Evolutionary conservation across 352 stramenopile species (phyloP).

Genomic region (Phytophthora fragariae): DNA sequence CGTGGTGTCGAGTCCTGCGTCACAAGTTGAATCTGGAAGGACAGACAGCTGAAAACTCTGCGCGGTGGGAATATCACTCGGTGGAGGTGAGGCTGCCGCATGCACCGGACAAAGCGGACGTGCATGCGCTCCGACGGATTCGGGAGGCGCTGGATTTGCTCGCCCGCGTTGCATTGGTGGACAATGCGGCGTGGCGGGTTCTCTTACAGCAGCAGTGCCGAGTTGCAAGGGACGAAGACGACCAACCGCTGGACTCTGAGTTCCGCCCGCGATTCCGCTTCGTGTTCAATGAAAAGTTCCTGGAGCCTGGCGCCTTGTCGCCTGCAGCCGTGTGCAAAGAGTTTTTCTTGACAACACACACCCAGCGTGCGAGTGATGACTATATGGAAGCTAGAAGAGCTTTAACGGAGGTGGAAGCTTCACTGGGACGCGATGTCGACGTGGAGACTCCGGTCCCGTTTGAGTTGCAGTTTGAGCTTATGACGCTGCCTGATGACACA

Average conservation of each 20-base stretch:
- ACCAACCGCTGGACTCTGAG: constrained; percentile 37
- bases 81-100: constrained; percentile 38
- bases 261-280: constrained; percentile 41
- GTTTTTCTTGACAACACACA: constrained; percentile 17
- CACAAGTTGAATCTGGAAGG: constrained; percentile 38
- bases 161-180: constrained; percentile 33
- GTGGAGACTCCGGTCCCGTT: constrained; percentile 9
- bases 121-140: constrained; percentile 22
- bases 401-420: constrained; percentile 14
- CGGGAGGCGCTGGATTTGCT: constrained; percentile 51
- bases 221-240: constrained; percentile 41
- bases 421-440: not conserved
- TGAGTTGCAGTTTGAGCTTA: constrained; percentile 36
- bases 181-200: constrained; percentile 42
- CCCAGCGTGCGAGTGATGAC: constrained; percentile 14
- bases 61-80: constrained; percentile 44
- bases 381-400: constrained; percentile 29
- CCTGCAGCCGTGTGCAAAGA: constrained; percentile 31
- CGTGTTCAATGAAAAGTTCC: constrained; percentile 42
- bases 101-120: constrained; percentile 11
- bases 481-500: constrained; percentile 25
- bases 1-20: constrained; percentile 33
- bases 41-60: constrained; percentile 33
- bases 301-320: constrained; percentile 35
- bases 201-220: constrained; percentile 49